Evolutionary conservation across 306 rosid genomes (phyloP), one percentile per base, ranked within the genome.

Genomic region (Begonia masoniana): DNA sequence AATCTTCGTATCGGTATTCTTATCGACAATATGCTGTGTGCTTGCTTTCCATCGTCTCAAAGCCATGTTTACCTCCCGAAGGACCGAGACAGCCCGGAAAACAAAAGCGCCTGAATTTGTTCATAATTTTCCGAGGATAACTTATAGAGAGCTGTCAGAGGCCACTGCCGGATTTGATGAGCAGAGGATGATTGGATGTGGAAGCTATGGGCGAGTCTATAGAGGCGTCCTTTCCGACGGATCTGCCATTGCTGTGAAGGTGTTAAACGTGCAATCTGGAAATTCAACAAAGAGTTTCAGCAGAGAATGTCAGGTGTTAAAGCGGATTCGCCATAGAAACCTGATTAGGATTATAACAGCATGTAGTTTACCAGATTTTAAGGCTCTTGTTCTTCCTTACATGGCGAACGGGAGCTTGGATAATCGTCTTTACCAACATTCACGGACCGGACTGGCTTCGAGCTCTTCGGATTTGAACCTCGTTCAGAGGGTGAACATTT

Each of bases 361-460:
- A 21, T 84, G 94, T 50, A 78, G 88, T 63, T 64, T 81, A 53
- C 79, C 88, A 0, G 94, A 81, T 49, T 84, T 84, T 21, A 84
- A 84, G 75, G 88, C 88, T 46, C 73, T 84, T 43, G 81, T 84
- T 63, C 81, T 80, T 43, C 88, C 88, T 41, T 81, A 75, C 15
- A 81, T 84, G 85, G 78, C 78, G 52, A 84, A 84, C 63, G 88
- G 94, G 50, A 81, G 85, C 75, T 67, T 84, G 72, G 85, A 84
- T 16, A 59, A 66, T 57, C 41, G 73, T 41, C 83, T 84, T 15
- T 84, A 84, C 58, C 79, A 71, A 10, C 55, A 64, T 65, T 67
- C 77, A 9, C 62, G 17, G 21, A 6, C 60, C 6, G 67, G 74
- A 61, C 67, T 67, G 46, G 53, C 65, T 14, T 60, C 66, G 3